Base-by-base conservation (phyloP, 2,329 filamentous ascomycete species). In the Alternaria sp. region DNA sequence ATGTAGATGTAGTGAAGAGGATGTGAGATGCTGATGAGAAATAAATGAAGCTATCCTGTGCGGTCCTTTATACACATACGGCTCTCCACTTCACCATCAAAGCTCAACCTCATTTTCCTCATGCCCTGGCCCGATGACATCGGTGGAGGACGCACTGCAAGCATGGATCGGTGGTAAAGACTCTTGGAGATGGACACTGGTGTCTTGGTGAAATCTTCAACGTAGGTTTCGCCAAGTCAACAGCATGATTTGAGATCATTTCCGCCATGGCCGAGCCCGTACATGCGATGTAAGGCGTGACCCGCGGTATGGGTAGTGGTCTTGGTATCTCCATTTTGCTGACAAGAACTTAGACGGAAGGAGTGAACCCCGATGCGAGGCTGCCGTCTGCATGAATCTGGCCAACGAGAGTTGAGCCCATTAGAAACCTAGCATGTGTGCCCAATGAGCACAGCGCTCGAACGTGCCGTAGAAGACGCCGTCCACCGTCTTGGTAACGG, bases 1-100 rank as follows among this genome's bases (percentile, higher is more conserved):
- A 40, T 47, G 40, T 43, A 28, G 47, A 21, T 51, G 26, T 19
- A 25, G 45, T 46, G 55, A 56, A n/a, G 7, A 19, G 15, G 15
- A 8, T 56, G 49, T 36, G 43, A 28, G 57, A 23, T 59, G 59
- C 44, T 67, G 64, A 63, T 61, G 61, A 32, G 58, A 36, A 32
- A 26, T 11, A 44, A 8, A 25, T 47, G 50, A 47, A 36, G 40
- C 32, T 49, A 21, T 26, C n/a, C 23, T 40, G 25, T 21, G n/a
- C 54, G 19, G 28, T 52, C 13, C 43, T 72, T 72, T 73, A 73
- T 71, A 72, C 54, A 56, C 43, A 30, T 28, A 10, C 64, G 60
- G 59, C 45, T 66, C 60, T 54, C 54, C 61, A 54, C 51, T 47
- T 57, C 13, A 26, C 56, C 30, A 25, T 36, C 46, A 43, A 54